phyloP scores from a whole-genome alignment of 2,329 filamentous ascomycete genomes.

The Curvularia eragrostidis region DNA sequence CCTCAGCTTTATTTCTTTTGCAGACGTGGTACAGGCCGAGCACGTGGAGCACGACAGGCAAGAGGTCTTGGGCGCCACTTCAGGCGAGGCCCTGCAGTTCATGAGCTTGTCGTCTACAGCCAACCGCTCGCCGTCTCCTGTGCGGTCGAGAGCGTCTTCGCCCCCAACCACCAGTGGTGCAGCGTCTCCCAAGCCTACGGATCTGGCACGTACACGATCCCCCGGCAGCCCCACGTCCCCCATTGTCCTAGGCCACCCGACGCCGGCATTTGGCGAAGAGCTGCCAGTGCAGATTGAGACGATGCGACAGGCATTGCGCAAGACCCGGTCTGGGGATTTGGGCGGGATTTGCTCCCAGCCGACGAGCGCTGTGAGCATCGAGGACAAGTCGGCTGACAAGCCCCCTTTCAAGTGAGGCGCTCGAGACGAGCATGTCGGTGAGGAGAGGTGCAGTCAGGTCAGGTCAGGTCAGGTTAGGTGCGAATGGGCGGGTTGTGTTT shows the following conservation, averaged over 20 bases:
- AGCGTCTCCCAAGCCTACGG: conserved; percentile 73
- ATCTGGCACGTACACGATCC: conserved; percentile 67
- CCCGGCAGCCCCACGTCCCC: conserved; percentile 65
- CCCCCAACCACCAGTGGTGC: conserved; percentile 79
- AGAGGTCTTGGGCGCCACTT: conserved; percentile 29
- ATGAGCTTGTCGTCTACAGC: conserved; percentile 69
- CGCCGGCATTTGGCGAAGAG: conserved; percentile 67
- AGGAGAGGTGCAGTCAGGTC: neutral
- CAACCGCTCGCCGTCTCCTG: conserved; percentile 76
- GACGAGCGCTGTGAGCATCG: conserved; percentile 49
- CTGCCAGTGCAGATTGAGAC: conserved; percentile 89
- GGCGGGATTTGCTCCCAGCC: conserved; percentile 52
- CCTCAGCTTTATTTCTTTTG: conserved; percentile 94
- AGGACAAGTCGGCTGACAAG: conserved; percentile 44
- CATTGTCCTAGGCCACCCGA: conserved; percentile 57
- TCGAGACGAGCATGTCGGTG: neutral
- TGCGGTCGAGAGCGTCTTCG: conserved; percentile 79
- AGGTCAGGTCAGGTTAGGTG: neutral
- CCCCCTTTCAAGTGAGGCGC: conserved; percentile 38
- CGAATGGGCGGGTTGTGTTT: neutral
- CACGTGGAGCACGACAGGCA: conserved; percentile 69
- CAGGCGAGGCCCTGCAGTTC: conserved; percentile 69
- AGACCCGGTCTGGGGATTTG: conserved; percentile 84
- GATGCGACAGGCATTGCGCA: conserved; percentile 86
- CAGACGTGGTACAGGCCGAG: conserved; percentile 89